Evolutionary conservation across 78 protist genomes (phyloP).

Genomic region (Dictyostelium intermedium): DNA sequence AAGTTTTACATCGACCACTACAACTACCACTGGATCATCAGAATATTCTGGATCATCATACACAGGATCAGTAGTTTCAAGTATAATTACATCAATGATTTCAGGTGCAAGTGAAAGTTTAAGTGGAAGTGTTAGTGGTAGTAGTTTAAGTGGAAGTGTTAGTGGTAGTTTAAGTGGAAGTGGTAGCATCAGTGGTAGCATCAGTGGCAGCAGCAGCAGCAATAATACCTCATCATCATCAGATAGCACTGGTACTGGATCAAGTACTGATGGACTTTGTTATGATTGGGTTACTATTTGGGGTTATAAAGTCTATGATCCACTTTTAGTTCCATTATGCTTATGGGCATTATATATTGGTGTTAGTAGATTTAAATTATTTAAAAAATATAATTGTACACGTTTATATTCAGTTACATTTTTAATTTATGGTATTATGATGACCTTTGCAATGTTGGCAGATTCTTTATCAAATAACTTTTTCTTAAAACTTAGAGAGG

Average conservation of each 20-base stretch:
- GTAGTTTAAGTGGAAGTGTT: not conserved
- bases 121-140: not conserved
- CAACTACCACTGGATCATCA: not conserved
- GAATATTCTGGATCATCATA: not conserved
- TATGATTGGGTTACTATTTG: not conserved
- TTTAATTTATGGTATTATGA: slow-evolving; percentile 31
- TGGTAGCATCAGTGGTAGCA: not conserved
- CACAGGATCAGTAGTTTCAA: not conserved
- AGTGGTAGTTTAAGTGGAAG: not conserved
- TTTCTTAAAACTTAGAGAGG: not conserved
- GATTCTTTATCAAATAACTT: slow-evolving; percentile 18
- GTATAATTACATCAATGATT: not conserved
- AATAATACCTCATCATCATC: not conserved
- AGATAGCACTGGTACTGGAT: not conserved
- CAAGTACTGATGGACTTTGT: not conserved
- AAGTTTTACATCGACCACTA: not conserved
- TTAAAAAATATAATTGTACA: not conserved
- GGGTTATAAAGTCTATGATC: not conserved
- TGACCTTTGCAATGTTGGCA: slow-evolving; percentile 32
- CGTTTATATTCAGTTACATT: slow-evolving; percentile 18
- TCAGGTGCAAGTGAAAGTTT: not conserved
- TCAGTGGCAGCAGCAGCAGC: not conserved
- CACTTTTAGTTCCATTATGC: slow-evolving; percentile 20
- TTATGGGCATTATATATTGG: slow-evolving; percentile 51
- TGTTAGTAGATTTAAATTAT: not conserved